These are phyloP conservation scores for Calonectria hongkongensis DNA, from an alignment of 2,329 filamentous ascomycete species.

Conservation along the genomic window DNA sequence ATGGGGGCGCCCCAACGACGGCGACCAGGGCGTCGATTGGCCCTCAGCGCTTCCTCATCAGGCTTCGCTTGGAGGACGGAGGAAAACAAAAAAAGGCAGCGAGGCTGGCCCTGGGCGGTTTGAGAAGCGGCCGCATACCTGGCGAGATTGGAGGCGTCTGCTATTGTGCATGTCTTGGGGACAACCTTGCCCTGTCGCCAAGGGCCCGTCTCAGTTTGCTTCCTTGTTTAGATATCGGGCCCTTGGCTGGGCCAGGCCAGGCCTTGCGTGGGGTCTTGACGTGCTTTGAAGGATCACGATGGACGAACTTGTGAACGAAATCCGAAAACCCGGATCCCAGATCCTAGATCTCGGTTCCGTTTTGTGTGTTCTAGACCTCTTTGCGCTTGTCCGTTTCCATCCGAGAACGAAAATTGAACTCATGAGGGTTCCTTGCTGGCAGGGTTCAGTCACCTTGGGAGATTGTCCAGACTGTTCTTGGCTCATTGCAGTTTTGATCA, in stretches of 20 bases:
- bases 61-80: slow-evolving; percentile 40
- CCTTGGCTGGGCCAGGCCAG: neutral
- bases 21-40: slow-evolving; percentile 49
- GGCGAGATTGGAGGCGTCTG: slow-evolving; percentile 55
- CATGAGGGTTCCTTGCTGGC: neutral
- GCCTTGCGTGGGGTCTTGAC: neutral
- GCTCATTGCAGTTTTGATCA: neutral
- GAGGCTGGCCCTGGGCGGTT: slow-evolving; percentile 51
- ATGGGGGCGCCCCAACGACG: slow-evolving; percentile 5
- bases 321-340: slow-evolving; percentile 16
- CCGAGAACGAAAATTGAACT: neutral
- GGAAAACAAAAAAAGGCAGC: slow-evolving; percentile 1
- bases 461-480: slow-evolving; percentile 1
- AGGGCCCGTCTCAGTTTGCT: slow-evolving; percentile 26
- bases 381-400: neutral
- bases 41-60: slow-evolving; percentile 33
- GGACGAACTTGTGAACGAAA: slow-evolving; percentile 16
- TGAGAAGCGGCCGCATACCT: slow-evolving; percentile 52
- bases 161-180: slow-evolving; percentile 5
- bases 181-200: neutral
- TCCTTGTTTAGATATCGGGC: slow-evolving; percentile 27
- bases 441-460: neutral
- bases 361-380: slow-evolving; percentile 16
- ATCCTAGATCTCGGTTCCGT: slow-evolving; percentile 2
- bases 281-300: slow-evolving; percentile 25